Conservation (phyloP, 352 stramenopile species). For the Pythium coloratum region DNA sequence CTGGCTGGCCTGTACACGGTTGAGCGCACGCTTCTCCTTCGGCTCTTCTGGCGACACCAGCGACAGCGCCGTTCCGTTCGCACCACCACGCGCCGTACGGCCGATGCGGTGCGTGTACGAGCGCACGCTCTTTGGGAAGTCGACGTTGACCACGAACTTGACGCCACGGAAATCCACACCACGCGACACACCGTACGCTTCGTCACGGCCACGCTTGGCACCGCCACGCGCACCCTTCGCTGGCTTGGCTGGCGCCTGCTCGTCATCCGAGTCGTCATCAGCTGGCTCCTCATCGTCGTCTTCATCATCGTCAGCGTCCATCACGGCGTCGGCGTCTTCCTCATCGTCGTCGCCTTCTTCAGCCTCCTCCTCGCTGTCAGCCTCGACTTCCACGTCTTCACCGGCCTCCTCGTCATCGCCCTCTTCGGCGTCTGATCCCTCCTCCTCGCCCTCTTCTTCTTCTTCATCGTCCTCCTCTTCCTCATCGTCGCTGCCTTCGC, state of each 20-base stretch:
- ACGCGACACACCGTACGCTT: constrained; percentile 95
- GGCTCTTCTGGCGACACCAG: constrained; percentile 86
- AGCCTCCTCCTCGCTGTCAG: constrained; percentile 37
- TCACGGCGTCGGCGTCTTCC: constrained; percentile 80
- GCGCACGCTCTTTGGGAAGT: constrained; percentile 94
- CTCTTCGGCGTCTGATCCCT: constrained; percentile 43
- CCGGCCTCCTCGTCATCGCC: constrained; percentile 43
- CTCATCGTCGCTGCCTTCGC: constrained; percentile 58
- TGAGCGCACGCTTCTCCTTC: constrained; percentile 85
- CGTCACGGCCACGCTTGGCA: constrained; percentile 73
- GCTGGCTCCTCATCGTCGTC: constrained; percentile 39
- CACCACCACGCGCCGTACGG: constrained; percentile 95
- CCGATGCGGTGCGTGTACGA: constrained; percentile 99
- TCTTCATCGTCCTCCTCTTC: constrained; percentile 73
- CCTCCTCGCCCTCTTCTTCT: constrained; percentile 49
- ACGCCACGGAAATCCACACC: constrained; percentile 99
- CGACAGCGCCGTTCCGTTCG: constrained; percentile 95
- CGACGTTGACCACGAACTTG: constrained; percentile 99
- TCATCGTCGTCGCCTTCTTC: constrained; percentile 45
- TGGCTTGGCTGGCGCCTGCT: constrained; percentile 17
- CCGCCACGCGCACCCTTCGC: constrained; percentile 31
- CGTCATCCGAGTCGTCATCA: constrained; percentile 35
- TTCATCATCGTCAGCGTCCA: constrained; percentile 39
- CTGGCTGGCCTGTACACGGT: constrained; percentile 92
- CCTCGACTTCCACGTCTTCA: constrained; percentile 51